Percentiles rank a stretch among this genome's conserved stretches.
phyloP scores from a whole-genome alignment of 305 asterid species.

The Petunia hybrid region DNA sequence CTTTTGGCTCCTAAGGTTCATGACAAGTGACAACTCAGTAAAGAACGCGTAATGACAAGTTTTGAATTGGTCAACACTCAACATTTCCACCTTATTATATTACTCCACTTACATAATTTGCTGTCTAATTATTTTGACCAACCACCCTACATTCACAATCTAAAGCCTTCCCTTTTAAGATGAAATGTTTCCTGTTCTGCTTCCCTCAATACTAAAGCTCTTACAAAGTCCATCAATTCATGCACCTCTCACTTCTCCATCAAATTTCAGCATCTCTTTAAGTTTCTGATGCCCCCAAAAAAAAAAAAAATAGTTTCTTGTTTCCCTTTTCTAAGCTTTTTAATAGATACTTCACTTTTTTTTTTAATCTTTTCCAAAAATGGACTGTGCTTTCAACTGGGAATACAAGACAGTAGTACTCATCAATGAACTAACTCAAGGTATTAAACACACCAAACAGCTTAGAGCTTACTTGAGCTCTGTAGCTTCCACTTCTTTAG shows the following conservation, averaged over 20 bases:
- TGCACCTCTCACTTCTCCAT: not conserved
- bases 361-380: slow-evolving; percentile 20
- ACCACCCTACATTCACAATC: not conserved
- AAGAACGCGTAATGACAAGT: not conserved
- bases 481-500: slow-evolving; percentile 39
- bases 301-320: too few species aligned
- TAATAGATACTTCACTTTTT: not conserved
- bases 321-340: not conserved
- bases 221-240: not conserved
- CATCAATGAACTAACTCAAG: slow-evolving; percentile 64
- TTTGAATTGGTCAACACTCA: not conserved
- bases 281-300: too few species aligned
- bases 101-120: too few species aligned
- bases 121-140: too few species aligned
- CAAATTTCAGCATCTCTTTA: too few species aligned
- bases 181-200: not conserved
- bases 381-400: slow-evolving; percentile 58
- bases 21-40: not conserved
- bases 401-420: slow-evolving; percentile 49
- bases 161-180: not conserved
- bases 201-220: too few species aligned
- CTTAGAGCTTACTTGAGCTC: slow-evolving; percentile 63
- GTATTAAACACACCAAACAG: slow-evolving; percentile 81
- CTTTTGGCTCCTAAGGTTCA: too few species aligned
- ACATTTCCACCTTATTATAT: too few species aligned